These are phyloP conservation scores for Oxytropis ochrocephala DNA, from an alignment of 306 rosid genomes.

Conservation along the genomic window DNA sequence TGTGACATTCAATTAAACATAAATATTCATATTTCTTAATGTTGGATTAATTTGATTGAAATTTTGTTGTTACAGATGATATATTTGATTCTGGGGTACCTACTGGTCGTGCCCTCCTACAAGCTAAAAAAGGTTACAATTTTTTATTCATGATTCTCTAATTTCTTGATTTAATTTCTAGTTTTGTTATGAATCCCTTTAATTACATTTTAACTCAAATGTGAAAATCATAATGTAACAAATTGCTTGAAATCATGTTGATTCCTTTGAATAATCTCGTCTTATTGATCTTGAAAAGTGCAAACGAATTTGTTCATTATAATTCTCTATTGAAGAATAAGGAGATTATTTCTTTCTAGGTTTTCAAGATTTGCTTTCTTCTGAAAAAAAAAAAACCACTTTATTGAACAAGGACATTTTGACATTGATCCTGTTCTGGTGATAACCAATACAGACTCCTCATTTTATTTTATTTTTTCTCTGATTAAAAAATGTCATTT, in stretches of 20 bases:
- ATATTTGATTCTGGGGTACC: slow-evolving; percentile 32
- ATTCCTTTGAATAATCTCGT: neutral
- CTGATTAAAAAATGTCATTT: neutral
- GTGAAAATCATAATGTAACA: neutral
- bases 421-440: neutral
- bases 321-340: neutral
- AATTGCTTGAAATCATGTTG: neutral
- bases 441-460: neutral
- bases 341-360: neutral
- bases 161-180: neutral
- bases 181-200: neutral
- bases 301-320: neutral
- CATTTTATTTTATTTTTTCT: neutral
- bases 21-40: neutral
- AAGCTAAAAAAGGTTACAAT: slow-evolving; percentile 51
- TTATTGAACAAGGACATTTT: neutral
- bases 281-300: neutral
- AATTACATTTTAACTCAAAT: neutral
- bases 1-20: neutral
- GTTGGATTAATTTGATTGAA: neutral
- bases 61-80: slow-evolving; percentile 36
- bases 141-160: neutral
- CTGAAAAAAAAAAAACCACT: neutral
- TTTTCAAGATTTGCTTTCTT: neutral
- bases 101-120: slow-evolving; percentile 69